Conservation (phyloP, 495 filamentous ascomycete species). For the Parathielavia hyrcaniae region DNA sequence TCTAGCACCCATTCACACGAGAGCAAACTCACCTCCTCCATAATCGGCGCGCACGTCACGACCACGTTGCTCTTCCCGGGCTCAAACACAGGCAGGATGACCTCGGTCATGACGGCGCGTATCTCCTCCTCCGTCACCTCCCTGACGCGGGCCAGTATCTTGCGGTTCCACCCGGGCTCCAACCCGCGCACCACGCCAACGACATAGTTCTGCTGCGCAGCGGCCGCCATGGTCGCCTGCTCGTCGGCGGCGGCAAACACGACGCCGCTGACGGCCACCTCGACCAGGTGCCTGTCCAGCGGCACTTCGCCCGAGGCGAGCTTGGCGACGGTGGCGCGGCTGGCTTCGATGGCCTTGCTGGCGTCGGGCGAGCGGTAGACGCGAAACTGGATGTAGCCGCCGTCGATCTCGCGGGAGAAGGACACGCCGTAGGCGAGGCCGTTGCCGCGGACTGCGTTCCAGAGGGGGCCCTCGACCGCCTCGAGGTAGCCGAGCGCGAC, state of each 20-base stretch:
- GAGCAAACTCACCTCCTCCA: constrained; percentile 63
- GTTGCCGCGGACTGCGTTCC: constrained; percentile 83
- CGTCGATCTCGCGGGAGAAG: constrained; percentile 68
- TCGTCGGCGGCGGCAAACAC: constrained; percentile 79
- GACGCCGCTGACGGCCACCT: constrained; percentile 84
- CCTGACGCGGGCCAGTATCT: constrained; percentile 69
- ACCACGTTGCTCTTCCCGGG: constrained; percentile 73
- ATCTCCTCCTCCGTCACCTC: constrained; percentile 72
- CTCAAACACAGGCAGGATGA: constrained; percentile 72
- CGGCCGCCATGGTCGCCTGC: constrained; percentile 71
- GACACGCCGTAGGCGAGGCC: constrained; percentile 84
- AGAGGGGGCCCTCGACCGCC: constrained; percentile 87
- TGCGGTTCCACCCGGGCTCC: constrained; percentile 69
- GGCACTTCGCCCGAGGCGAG: constrained; percentile 48
- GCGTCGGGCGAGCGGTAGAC: constrained; percentile 88
- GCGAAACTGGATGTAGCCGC: constrained; percentile 69
- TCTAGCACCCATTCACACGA: background rate
- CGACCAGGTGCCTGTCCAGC: constrained; percentile 76
- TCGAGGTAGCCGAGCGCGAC: constrained; percentile 88
- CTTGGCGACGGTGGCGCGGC: constrained; percentile 58
- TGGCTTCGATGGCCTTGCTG: constrained; percentile 75
- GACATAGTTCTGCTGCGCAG: constrained; percentile 75
- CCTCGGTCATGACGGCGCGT: constrained; percentile 62
- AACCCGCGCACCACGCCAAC: constrained; percentile 71
- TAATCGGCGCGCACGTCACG: constrained; percentile 78